A percentile compares a stretch with the other conserved stretches of the same genome.
These are phyloP conservation scores for Phytophthora podocarpi DNA, from an alignment of 352 stramenopile species.

Conservation along the genomic window DNA sequence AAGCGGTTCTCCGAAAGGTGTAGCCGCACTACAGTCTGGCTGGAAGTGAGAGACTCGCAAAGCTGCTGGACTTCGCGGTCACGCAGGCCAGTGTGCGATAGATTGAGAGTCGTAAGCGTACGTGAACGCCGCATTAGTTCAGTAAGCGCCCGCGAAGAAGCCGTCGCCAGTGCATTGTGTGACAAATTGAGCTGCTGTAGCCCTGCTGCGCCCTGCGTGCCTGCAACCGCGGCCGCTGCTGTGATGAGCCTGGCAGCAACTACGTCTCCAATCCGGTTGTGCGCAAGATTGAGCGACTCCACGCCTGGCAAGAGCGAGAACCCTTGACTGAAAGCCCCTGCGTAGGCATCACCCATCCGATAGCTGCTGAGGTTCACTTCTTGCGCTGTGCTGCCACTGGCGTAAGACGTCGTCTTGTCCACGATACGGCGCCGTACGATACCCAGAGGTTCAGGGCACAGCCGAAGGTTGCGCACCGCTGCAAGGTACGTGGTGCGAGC, in stretches of 20 bases:
- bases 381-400: slow-evolving; percentile 48
- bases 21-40: slow-evolving; percentile 63
- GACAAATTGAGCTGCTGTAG: slow-evolving; percentile 70
- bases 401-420: slow-evolving; percentile 52
- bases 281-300: slow-evolving; percentile 69
- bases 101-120: slow-evolving; percentile 62
- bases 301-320: slow-evolving; percentile 69
- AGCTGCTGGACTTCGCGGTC: slow-evolving; percentile 71
- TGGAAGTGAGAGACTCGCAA: slow-evolving; percentile 75
- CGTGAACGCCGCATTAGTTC: slow-evolving; percentile 51
- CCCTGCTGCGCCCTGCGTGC: slow-evolving; percentile 16
- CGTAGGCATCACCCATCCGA: slow-evolving; percentile 68
- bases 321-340: slow-evolving; percentile 58
- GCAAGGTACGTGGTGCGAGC: slow-evolving; percentile 70
- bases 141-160: slow-evolving; percentile 46
- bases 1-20: slow-evolving; percentile 83
- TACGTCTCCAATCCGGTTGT: slow-evolving; percentile 72
- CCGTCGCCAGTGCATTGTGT: slow-evolving; percentile 55
- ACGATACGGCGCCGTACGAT: slow-evolving; percentile 61
- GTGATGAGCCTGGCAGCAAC: slow-evolving; percentile 60
- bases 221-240: slow-evolving; percentile 24
- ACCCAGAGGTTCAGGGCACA: slow-evolving; percentile 68
- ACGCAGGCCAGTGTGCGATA: slow-evolving; percentile 68
- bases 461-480: slow-evolving; percentile 54
- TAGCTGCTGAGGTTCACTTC: slow-evolving; percentile 80